phyloP scores from a whole-genome alignment of 768 basidiomycete genomes.

The Xanthoconium purpureum region DNA sequence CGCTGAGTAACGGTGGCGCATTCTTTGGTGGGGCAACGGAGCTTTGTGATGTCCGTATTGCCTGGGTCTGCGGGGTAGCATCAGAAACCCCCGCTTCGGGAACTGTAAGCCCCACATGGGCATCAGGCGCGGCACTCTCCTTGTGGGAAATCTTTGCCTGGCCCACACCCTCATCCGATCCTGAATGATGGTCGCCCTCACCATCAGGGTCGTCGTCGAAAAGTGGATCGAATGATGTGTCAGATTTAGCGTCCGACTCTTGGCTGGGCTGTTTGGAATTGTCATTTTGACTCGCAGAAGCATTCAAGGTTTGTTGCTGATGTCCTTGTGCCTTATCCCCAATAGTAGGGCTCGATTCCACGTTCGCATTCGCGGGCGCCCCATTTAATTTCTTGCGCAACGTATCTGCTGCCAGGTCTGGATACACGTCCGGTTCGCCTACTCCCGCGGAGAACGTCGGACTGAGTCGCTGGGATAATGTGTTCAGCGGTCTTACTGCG shows the following conservation, averaged over 20 bases:
- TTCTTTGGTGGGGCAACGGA: conserved; percentile 63
- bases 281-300: conserved; percentile 24
- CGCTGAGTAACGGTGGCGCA: conserved; percentile 71
- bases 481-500: conserved; percentile 64
- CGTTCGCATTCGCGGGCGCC: conserved; percentile 18
- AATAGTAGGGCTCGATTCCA: conserved; percentile 20
- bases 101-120: conserved; percentile 24
- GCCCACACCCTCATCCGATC: conserved; percentile 19
- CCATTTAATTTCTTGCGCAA: conserved; percentile 12
- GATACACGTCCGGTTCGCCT: conserved; percentile 17
- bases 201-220: conserved; percentile 83
- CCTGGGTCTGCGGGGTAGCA: conserved; percentile 18
- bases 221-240: conserved; percentile 81
- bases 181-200: conserved; percentile 31
- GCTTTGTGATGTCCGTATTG: conserved; percentile 28
- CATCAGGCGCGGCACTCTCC: conserved; percentile 9
- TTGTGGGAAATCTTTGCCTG: conserved; percentile 16
- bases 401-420: conserved; percentile 8
- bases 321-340: conserved; percentile 20
- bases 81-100: conserved; percentile 29
- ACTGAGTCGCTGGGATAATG: conserved; percentile 33
- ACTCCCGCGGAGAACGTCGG: conserved; percentile 27
- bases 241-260: conserved; percentile 67
- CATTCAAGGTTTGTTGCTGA: conserved; percentile 12
- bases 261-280: conserved; percentile 25